Percentiles rank a stretch among this genome's conserved stretches.
These are phyloP conservation scores for Lentinula edodes DNA, from an alignment of 768 basidiomycete species.

Conservation along the genomic window DNA sequence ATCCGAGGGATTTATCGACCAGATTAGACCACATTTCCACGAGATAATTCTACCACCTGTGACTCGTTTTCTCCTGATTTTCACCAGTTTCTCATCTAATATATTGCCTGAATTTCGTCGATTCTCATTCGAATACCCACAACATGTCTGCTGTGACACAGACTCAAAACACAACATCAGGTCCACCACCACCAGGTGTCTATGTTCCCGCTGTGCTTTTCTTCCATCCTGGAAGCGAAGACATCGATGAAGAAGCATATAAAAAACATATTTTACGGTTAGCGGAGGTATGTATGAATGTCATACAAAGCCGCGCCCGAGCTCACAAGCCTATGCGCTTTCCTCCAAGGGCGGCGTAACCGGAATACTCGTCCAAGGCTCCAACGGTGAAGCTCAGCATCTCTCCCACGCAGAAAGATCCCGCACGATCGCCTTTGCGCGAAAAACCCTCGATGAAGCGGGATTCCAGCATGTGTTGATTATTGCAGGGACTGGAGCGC, in stretches of 20 bases:
- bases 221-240: constrained; percentile 55
- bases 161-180: not conserved
- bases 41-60: not conserved
- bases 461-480: constrained; percentile 64
- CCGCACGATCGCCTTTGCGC: constrained; percentile 54
- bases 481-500: constrained; percentile 82
- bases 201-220: constrained; percentile 80
- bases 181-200: constrained; percentile 53
- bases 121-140: not conserved
- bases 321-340: constrained; percentile 9
- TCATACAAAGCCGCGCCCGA: constrained; percentile 4
- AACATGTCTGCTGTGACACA: not conserved
- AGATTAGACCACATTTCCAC: not conserved
- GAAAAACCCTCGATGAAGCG: constrained; percentile 66
- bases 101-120: no score
- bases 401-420: constrained; percentile 70
- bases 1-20: not conserved
- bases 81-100: not conserved
- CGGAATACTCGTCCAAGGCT: constrained; percentile 69
- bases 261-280: constrained; percentile 68
- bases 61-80: not conserved
- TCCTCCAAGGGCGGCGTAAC: constrained; percentile 59
- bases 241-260: constrained; percentile 63
- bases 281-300: constrained; percentile 44
- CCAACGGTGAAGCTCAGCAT: constrained; percentile 74